A percentile compares a stretch with the other conserved stretches of the same genome.
Evolutionary conservation across 305 asterid genomes (phyloP).

Genomic region (Stenogyne calaminthoides): DNA sequence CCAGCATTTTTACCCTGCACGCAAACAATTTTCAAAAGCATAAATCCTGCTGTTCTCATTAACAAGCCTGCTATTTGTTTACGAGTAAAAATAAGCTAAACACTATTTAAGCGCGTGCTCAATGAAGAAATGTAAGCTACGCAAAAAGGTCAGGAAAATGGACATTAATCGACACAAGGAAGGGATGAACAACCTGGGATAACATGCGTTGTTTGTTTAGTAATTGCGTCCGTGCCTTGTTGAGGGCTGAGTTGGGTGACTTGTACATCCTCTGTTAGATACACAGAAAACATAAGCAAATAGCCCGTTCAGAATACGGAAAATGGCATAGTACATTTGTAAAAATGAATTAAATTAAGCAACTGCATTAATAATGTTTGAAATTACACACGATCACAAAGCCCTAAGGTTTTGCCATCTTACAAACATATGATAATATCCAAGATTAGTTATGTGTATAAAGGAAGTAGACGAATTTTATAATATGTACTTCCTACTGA

Average conservation of each 20-base stretch:
- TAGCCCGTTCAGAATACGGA: neutral
- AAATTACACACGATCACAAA: neutral
- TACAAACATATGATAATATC: neutral
- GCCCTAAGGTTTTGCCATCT: neutral
- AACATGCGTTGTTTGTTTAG: conserved; percentile 76
- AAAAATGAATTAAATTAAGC: neutral
- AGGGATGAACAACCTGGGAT: conserved; percentile 51
- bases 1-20: conserved; percentile 47
- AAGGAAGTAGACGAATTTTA: neutral
- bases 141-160: neutral
- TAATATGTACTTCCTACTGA: neutral
- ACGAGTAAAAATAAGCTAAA: neutral
- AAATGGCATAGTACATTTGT: neutral
- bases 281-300: neutral
- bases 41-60: neutral
- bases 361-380: neutral
- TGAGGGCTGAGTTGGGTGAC: conserved; percentile 77
- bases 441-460: neutral
- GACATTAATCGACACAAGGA: neutral
- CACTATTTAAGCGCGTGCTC: too few relatives aligned
- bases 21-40: neutral
- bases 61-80: neutral
- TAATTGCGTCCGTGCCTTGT: conserved; percentile 82
- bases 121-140: neutral
- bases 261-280: conserved; percentile 64